phyloP scores from a whole-genome alignment of 164 flowering plant genomes.

The Saururus chinensis region DNA sequence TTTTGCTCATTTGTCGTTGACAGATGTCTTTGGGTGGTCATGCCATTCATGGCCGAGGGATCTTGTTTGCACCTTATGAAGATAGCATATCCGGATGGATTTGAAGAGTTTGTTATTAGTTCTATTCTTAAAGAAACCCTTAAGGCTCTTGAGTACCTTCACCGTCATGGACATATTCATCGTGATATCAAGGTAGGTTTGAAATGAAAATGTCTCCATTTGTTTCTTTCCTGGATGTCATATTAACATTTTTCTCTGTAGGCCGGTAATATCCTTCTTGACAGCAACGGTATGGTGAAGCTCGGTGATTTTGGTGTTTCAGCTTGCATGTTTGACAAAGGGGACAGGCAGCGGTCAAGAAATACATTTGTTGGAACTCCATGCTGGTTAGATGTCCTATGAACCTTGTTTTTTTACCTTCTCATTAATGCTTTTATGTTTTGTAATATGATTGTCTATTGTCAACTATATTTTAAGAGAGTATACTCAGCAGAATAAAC shows the following conservation, averaged over 20 bases:
- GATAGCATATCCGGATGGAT: slow-evolving; percentile 83
- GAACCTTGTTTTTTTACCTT: background rate
- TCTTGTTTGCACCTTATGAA: slow-evolving; percentile 97
- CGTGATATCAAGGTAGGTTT: slow-evolving; percentile 85
- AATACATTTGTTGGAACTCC: slow-evolving; percentile 99
- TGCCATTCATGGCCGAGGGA: slow-evolving; percentile 99
- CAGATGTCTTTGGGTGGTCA: slow-evolving; percentile 80
- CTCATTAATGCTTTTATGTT: background rate
- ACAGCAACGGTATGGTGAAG: slow-evolving; percentile 69
- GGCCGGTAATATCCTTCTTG: slow-evolving; percentile 97
- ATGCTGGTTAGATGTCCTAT: slow-evolving; percentile 60
- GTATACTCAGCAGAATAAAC: too few relatives aligned
- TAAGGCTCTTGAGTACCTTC: slow-evolving; percentile 89
- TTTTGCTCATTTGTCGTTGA: slow-evolving; percentile 92
- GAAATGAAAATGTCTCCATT: background rate
- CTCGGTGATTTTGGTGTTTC: slow-evolving; percentile 99
- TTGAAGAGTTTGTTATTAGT: slow-evolving; percentile 81
- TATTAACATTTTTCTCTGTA: slow-evolving; percentile 17
- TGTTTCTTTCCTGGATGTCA: background rate
- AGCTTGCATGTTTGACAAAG: slow-evolving; percentile 91
- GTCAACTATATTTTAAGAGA: too few relatives aligned
- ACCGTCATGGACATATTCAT: slow-evolving; percentile 94
- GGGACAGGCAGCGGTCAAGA: slow-evolving; percentile 89
- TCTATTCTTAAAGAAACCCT: slow-evolving; percentile 87
- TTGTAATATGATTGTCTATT: background rate